These are phyloP conservation scores for Gigaspora rosea DNA, from an alignment of 192 early-diverging fungal species.

Conservation along the genomic window DNA sequence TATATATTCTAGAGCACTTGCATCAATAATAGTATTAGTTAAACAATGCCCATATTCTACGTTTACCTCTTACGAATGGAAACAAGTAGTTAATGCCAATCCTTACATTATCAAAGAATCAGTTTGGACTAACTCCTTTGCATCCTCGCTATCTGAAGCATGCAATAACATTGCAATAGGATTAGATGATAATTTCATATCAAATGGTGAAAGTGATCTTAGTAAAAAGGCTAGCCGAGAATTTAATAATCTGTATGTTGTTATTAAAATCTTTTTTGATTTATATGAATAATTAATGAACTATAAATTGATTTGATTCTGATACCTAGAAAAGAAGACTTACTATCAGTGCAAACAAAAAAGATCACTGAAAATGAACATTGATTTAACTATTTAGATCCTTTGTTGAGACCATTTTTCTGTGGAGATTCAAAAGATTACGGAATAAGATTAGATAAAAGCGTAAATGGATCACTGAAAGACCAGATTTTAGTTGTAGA, in stretches of 20 bases:
- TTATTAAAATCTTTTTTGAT: conserved; percentile 4
- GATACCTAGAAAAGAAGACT: conserved; percentile 14
- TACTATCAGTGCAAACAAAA: background rate
- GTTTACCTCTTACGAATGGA: conserved; percentile 29
- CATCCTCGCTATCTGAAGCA: conserved; percentile 7
- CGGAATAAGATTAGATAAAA: conserved; percentile 25
- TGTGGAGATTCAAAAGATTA: conserved; percentile 30
- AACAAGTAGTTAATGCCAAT: conserved; percentile 14
- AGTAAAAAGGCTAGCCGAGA: conserved; percentile 20
- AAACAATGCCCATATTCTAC: conserved; percentile 25
- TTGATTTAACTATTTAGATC: conserved; percentile 16
- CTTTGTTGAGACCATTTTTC: conserved; percentile 25
- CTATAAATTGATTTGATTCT: background rate
- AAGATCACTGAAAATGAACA: conserved; percentile 22
- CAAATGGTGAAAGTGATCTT: conserved; percentile 1
- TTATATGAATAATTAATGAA: no score
- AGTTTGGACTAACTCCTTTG: conserved; percentile 9
- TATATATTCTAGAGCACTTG: conserved; percentile 16
- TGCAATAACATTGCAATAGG: conserved; percentile 20
- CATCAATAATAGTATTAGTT: conserved; percentile 23
- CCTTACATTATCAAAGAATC: conserved; percentile 14
- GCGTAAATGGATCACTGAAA: conserved; percentile 21
- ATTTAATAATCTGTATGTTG: conserved; percentile 32
- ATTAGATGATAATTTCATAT: background rate
- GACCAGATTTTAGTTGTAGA: conserved; percentile 30